These are phyloP conservation scores for Citrus unshiu DNA, from an alignment of 345 rosid species.

Conservation along the genomic window DNA sequence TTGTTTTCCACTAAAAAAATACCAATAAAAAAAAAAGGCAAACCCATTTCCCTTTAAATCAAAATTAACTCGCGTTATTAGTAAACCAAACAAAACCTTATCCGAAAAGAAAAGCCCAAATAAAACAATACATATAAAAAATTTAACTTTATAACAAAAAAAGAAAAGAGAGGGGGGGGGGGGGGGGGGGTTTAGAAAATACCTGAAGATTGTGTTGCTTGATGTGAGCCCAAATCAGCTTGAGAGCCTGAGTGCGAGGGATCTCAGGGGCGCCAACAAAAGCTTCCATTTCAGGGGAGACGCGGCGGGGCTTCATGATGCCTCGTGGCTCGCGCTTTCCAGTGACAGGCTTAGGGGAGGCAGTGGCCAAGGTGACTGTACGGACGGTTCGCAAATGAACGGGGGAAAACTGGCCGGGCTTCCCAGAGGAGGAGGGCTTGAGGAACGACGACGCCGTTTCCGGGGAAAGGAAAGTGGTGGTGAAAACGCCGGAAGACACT, in stretches of 20 bases:
- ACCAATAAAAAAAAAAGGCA: not conserved
- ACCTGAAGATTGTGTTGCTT: conserved; percentile 91
- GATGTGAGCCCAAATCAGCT: conserved; percentile 89
- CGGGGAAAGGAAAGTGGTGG: conserved; percentile 35
- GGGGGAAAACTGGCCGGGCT: conserved; percentile 5
- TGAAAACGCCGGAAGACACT: conserved; percentile 38
- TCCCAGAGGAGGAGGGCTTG: not conserved
- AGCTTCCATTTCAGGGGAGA: conserved; percentile 85
- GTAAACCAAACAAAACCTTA: conserved; percentile 1
- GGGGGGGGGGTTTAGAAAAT: no score
- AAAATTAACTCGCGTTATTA: not conserved
- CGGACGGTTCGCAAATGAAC: conserved; percentile 31
- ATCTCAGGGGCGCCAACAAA: conserved; percentile 77
- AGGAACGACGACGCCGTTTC: conserved; percentile 32
- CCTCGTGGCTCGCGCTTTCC: conserved; percentile 72
- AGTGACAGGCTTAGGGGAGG: conserved; percentile 49
- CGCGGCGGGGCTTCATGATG: conserved; percentile 78
- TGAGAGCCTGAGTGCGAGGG: conserved; percentile 86
- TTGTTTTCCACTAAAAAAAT: no score
- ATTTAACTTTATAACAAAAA: not conserved
- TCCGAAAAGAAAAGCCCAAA: conserved; percentile 2
- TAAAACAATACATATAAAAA: not conserved
- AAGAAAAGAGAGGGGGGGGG: no score
- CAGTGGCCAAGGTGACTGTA: conserved; percentile 50
- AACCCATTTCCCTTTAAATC: not conserved